A percentile compares a stretch with the other conserved stretches of the same genome.
phyloP scores from a whole-genome alignment of 2,329 filamentous ascomycete genomes.

The Dactylellina sp. region DNA sequence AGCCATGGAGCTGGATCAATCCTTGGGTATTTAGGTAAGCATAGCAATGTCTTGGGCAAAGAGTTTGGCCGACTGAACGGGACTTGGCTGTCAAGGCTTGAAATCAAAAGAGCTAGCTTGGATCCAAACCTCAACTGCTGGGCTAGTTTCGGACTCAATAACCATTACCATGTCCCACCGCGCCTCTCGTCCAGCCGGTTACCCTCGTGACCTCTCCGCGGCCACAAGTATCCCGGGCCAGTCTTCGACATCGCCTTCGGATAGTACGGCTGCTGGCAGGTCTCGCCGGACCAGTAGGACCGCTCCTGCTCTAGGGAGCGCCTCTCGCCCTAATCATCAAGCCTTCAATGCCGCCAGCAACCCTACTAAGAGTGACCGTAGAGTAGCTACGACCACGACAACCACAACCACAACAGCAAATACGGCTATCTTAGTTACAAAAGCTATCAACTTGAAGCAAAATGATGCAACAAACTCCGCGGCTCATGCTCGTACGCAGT shows the following conservation, averaged over 20 bases:
- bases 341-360: no score
- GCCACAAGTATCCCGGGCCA: conserved; percentile 6
- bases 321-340: conserved; percentile 17
- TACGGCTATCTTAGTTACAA: conserved; percentile 45
- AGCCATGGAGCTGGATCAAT: no score
- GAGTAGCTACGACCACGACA: conserved; percentile 46
- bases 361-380: conserved; percentile 8
- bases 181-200: conserved; percentile 16
- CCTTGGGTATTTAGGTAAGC: no score
- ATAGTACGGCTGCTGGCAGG: conserved; percentile 26
- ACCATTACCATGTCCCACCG: conserved; percentile 48
- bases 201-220: conserved; percentile 35
- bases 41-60: no score
- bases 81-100: no score
- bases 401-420: conserved; percentile 52
- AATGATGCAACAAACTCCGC: conserved; percentile 13
- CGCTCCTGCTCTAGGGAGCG: not conserved
- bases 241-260: conserved; percentile 21
- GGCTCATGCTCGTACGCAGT: conserved; percentile 9
- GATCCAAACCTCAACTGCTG: no score
- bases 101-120: no score
- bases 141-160: no score
- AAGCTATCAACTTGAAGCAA: conserved; percentile 36
- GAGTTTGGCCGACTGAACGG: no score
- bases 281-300: conserved; percentile 16